Evolutionary conservation across 139 green algal genomes (phyloP).

Genomic region (Closterium sp.): DNA sequence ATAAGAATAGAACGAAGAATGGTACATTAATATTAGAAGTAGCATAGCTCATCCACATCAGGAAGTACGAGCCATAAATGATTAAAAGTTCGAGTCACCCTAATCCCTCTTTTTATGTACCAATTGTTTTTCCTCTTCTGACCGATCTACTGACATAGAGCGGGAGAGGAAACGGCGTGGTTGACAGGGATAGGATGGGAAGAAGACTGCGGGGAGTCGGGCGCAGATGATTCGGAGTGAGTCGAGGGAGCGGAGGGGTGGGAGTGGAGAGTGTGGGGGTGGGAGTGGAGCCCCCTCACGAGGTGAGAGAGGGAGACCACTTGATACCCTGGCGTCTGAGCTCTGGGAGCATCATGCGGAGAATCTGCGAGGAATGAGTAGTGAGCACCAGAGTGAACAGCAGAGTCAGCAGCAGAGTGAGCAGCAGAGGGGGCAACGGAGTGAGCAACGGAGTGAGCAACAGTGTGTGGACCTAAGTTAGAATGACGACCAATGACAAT

Average conservation of each 20-base stretch:
- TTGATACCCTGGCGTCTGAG: conserved; percentile 34
- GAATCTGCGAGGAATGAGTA: conserved; percentile 22
- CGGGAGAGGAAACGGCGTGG: not conserved
- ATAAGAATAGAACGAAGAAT: no score
- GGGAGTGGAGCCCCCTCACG: not conserved
- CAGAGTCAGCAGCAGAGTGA: no score
- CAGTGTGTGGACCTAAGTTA: no score
- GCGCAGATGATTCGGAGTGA: not conserved
- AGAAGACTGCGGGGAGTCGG: not conserved
- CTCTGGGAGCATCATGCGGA: conserved; percentile 25
- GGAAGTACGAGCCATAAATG: no score
- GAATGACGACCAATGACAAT: no score
- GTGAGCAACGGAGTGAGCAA: no score
- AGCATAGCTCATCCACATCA: no score
- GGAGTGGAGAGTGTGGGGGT: not conserved
- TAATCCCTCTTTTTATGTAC: not conserved
- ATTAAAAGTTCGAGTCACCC: no score
- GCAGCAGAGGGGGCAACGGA: no score
- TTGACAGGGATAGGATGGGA: not conserved
- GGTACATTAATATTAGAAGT: no score
- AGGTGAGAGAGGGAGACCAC: conserved; percentile 39
- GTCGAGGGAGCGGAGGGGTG: not conserved
- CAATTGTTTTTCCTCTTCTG: not conserved
- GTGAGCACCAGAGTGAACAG: no score
- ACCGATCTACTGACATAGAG: not conserved